A percentile compares a stretch with the other conserved stretches of the same genome.
These are phyloP conservation scores for Emmonsia crescens DNA, from an alignment of 2,329 filamentous ascomycete genomes.

Conservation along the genomic window DNA sequence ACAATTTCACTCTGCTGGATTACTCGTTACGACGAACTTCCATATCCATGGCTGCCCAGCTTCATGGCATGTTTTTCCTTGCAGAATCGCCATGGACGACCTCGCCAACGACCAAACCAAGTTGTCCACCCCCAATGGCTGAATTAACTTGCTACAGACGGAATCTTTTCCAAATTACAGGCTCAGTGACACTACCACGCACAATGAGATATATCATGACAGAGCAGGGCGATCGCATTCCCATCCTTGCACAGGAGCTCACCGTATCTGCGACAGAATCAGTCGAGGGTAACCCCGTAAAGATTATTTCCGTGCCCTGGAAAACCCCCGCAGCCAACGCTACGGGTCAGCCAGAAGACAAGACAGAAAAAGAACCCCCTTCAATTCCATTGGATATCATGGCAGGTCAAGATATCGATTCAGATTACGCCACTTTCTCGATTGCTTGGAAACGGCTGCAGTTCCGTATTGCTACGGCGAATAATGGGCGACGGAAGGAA, in stretches of 20 bases:
- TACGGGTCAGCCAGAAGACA: constrained; percentile 48
- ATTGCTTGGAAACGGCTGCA: constrained; percentile 91
- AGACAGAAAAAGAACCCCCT: constrained; percentile 74
- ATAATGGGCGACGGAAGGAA: constrained; percentile 89
- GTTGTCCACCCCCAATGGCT: constrained; percentile 41
- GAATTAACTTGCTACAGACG: constrained; percentile 93
- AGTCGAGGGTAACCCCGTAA: constrained; percentile 81
- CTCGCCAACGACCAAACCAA: constrained; percentile 43
- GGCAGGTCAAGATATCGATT: constrained; percentile 58
- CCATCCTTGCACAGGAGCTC: constrained; percentile 72
- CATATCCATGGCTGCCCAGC: constrained; percentile 49
- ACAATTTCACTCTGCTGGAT: constrained; percentile 51
- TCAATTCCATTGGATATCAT: constrained; percentile 62
- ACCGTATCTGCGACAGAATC: constrained; percentile 89
- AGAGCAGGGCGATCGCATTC: constrained; percentile 72
- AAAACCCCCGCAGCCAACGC: constrained; percentile 82
- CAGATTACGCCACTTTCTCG: constrained; percentile 80
- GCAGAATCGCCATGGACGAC: constrained; percentile 54
- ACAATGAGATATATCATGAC: constrained; percentile 69
- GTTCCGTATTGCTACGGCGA: constrained; percentile 89
- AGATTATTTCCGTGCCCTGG: constrained; percentile 95
- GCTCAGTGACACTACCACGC: constrained; percentile 70
- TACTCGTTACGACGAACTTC: constrained; percentile 47
- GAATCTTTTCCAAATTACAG: constrained; percentile 93
- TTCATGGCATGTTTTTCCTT: constrained; percentile 60